Percentiles rank a stretch among this genome's conserved stretches.
Conservation (phyloP, 2,329 filamentous ascomycete genomes). For the Decorospora gaudefroyi region DNA sequence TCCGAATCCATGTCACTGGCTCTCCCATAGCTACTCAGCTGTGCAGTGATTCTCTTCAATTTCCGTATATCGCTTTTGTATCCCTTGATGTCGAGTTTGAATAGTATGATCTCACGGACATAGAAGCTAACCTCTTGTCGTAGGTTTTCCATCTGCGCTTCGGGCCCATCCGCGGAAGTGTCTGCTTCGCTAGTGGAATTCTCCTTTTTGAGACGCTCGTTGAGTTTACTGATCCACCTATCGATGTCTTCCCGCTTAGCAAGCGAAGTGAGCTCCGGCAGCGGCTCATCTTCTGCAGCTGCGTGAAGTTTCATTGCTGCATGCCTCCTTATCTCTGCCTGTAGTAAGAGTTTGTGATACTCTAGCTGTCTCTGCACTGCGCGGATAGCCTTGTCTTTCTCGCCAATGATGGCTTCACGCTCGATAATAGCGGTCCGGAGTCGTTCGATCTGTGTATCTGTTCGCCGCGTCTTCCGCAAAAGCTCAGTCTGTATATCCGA, state of each 20-base stretch:
- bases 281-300: constrained; percentile 27
- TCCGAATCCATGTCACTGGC: constrained; percentile 36
- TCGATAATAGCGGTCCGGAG: constrained; percentile 37
- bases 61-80: constrained; percentile 51
- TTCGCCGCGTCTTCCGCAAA: constrained; percentile 31
- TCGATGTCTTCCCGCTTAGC: constrained; percentile 44
- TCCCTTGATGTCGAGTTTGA: constrained; percentile 55
- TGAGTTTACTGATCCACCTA: constrained; percentile 42
- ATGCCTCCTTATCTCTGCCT: constrained; percentile 49
- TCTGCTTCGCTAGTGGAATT: constrained; percentile 13
- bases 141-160: constrained; percentile 36
- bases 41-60: constrained; percentile 34
- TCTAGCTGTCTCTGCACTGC: constrained; percentile 46
- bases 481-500: constrained; percentile 38
- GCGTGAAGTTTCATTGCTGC: constrained; percentile 33
- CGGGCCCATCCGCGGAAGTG: constrained; percentile 7
- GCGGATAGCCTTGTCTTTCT: constrained; percentile 39
- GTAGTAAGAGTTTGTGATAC: constrained; percentile 47
- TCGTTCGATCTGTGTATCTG: constrained; percentile 38
- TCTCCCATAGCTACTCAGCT: constrained; percentile 30
- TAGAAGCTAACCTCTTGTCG: constrained; percentile 51
- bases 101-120: constrained; percentile 55
- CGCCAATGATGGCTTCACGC: constrained; percentile 38
- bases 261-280: constrained; percentile 37
- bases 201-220: constrained; percentile 39